A percentile compares a stretch with the other conserved stretches of the same genome.
Conservation (phyloP, 345 rosid genomes). For the Corchorus olitorius region DNA sequence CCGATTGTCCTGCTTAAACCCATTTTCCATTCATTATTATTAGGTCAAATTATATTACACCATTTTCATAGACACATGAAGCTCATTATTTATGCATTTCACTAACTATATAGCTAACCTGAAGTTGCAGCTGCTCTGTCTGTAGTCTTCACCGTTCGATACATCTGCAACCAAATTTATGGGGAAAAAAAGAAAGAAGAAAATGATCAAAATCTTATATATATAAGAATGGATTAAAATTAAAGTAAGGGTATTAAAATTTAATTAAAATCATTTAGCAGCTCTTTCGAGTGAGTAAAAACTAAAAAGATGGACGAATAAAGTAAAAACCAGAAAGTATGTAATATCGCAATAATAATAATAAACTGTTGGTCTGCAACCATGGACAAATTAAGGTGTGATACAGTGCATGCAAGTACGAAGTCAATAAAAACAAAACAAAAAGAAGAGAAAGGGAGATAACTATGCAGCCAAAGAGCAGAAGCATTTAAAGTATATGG, state of each 20-base stretch:
- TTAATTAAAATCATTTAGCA: background rate
- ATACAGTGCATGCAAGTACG: slow-evolving; percentile 43
- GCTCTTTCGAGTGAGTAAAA: too few species aligned
- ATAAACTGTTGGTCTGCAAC: slow-evolving; percentile 24
- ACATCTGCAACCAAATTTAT: slow-evolving; percentile 48
- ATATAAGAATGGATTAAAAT: slow-evolving; percentile 2
- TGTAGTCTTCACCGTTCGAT: slow-evolving; percentile 72
- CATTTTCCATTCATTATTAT: background rate
- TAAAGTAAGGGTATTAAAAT: background rate
- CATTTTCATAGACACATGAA: background rate
- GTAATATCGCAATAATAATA: background rate
- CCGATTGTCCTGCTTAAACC: slow-evolving; percentile 58
- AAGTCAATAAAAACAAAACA: slow-evolving; percentile 25
- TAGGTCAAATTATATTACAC: background rate
- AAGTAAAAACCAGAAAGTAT: slow-evolving; percentile 25
- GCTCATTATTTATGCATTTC: background rate
- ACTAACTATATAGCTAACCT: slow-evolving; percentile 45
- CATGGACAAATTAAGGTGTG: slow-evolving; percentile 25
- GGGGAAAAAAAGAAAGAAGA: background rate
- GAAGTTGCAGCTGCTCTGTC: slow-evolving; percentile 70
- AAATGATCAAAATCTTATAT: background rate
- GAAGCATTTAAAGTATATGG: slow-evolving; percentile 31
- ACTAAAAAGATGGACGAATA: slow-evolving; percentile 13
- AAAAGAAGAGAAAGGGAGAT: slow-evolving; percentile 14
- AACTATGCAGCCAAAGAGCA: slow-evolving; percentile 15